Evolutionary conservation across 225 moss, liverwort and hornwort genomes (phyloP).

Genomic region (Ulota crispa): DNA sequence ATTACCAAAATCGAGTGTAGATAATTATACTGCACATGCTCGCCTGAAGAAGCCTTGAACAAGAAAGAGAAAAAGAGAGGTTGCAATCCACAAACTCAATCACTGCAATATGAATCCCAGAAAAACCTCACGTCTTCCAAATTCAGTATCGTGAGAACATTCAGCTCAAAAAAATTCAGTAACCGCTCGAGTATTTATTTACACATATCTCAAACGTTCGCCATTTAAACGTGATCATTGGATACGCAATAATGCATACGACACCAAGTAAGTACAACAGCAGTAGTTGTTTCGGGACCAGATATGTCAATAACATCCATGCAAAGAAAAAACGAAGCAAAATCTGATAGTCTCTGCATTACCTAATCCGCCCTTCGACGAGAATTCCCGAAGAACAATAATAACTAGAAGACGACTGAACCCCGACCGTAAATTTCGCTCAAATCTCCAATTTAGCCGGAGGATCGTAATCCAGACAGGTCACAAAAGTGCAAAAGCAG

Average conservation of each 20-base stretch:
- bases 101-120: not conserved
- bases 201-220: not conserved
- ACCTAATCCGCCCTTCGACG: not conserved
- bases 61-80: conserved; percentile 5
- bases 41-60: not conserved
- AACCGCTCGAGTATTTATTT: not conserved
- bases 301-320: not conserved
- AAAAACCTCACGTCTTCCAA: not conserved
- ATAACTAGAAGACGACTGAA: conserved; percentile 13
- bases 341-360: not conserved
- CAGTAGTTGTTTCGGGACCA: not conserved
- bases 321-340: not conserved
- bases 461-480: conserved; percentile 14
- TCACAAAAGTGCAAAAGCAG: not conserved
- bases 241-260: not conserved
- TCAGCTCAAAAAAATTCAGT: not conserved
- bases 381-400: not conserved
- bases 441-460: not conserved
- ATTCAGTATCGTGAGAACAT: not conserved
- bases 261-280: conserved; percentile 1
- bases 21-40: not conserved
- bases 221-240: not conserved
- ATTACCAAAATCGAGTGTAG: not conserved
- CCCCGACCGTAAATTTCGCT: conserved; percentile 32
- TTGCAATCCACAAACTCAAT: not conserved